Evolutionary conservation across 345 rosid genomes (phyloP), one percentile per base, ranked within the genome.

Genomic region (Eucalyptus tenuipes): DNA sequence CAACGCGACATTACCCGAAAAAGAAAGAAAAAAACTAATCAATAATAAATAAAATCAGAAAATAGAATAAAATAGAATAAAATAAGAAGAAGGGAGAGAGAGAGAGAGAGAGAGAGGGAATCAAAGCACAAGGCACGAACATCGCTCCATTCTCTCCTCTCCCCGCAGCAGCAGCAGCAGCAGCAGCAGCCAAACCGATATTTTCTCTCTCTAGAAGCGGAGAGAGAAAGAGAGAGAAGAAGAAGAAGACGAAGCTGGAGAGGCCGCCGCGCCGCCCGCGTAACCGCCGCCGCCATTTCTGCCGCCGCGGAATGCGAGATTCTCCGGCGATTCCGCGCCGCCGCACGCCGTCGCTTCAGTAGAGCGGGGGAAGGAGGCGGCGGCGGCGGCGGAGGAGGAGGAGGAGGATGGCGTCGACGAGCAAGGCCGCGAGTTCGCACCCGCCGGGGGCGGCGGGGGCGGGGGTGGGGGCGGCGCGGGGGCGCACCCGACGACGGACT

Each of bases 401-500:
- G 45, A 8, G 80, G 44, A 17, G 40, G 42, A 75, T 75, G 84
- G 84, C 84, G 84, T 75, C 84, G 84, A 75, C 84, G 47, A 75
- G 84, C 47, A 75, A 75, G 42, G 84, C 47, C 13, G 84, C 16
- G 84, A 20, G 24, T 40, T 40, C 84, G 33, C 68, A 61, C 8
- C 68, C 12, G 2, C 61, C 27, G 61, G 81, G 25, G 82, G 45
- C 25, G 45, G 45, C 8, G 13, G 45, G 44, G 81, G 81, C 13
- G 44, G 80, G 13, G 81, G 13, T 8, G 82, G 15, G 13, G 27
- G 71, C 71, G 53, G 53, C 20, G 71, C 91, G 61, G 61, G 11
- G 5, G 13, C 6, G 29, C 61, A 24, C 86, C 71, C 71, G 90
- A 20, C 25, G 59, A 90, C 94, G 8, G 95, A 94, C 27, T 94